Conservation (phyloP, 305 asterid species). For the Solanum hybrid region DNA sequence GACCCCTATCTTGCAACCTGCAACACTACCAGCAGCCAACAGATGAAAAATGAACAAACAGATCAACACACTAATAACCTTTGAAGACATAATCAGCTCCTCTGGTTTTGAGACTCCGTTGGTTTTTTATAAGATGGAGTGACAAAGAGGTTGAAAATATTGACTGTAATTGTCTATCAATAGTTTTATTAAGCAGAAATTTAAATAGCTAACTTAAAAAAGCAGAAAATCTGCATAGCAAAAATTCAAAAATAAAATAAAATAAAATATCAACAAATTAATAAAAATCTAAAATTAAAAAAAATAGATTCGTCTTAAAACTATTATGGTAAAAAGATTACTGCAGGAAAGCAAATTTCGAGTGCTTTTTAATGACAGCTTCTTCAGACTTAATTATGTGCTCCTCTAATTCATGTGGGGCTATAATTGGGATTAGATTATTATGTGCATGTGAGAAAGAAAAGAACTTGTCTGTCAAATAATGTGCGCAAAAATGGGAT, state of each 20-base stretch:
- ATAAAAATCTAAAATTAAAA: neutral
- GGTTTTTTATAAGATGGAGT: neutral
- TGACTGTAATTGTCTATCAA: neutral
- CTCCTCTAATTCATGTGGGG: neutral
- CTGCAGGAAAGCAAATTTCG: neutral
- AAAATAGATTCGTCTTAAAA: neutral
- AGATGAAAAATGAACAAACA: neutral
- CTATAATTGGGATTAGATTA: neutral
- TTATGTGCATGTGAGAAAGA: neutral
- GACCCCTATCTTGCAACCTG: constrained; percentile 3
- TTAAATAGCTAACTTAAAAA: neutral
- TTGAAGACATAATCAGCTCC: neutral
- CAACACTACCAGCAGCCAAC: neutral
- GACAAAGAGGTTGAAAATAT: neutral
- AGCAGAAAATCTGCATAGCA: neutral
- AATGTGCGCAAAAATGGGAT: neutral
- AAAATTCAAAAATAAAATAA: neutral
- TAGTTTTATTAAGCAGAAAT: neutral
- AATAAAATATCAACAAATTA: neutral
- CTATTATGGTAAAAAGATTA: neutral
- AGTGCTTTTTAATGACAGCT: neutral
- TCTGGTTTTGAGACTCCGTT: neutral
- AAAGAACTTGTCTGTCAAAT: neutral
- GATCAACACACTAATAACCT: neutral
- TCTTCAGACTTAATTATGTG: no score